phyloP scores from a whole-genome alignment of 352 stramenopile species.

The Phytophthora europaea region DNA sequence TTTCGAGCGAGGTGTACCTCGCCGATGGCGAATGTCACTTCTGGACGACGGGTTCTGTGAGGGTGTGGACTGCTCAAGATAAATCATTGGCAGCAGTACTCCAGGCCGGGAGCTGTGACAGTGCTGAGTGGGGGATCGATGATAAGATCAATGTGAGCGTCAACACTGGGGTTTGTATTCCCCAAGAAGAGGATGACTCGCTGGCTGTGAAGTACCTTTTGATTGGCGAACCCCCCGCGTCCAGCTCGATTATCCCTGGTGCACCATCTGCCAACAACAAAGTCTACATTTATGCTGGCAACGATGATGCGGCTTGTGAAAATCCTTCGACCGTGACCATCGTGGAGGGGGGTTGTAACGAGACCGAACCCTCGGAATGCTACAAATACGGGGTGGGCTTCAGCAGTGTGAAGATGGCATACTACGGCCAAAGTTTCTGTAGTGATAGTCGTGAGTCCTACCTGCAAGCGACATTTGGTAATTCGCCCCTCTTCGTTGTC shows the following conservation, averaged over 20 bases:
- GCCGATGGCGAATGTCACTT: neutral
- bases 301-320: neutral
- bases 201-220: neutral
- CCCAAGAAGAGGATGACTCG: neutral
- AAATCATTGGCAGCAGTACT: neutral
- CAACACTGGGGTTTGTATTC: neutral
- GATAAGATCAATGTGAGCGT: neutral
- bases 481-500: neutral
- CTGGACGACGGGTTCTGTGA: neutral
- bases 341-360: neutral
- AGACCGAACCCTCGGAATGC: neutral
- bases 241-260: neutral
- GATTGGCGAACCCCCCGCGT: neutral
- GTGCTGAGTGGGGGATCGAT: neutral
- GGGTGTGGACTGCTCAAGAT: neutral
- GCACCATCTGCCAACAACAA: neutral
- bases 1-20: neutral
- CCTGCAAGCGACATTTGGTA: neutral
- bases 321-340: neutral
- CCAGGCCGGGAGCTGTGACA: neutral
- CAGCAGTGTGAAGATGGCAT: neutral
- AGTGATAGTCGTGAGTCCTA: slow-evolving; percentile 1
- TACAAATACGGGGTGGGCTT: neutral
- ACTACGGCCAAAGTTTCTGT: neutral
- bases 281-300: neutral